Base-by-base conservation (phyloP, 108 stramenopile species). In the Skeletonema tropicum region DNA sequence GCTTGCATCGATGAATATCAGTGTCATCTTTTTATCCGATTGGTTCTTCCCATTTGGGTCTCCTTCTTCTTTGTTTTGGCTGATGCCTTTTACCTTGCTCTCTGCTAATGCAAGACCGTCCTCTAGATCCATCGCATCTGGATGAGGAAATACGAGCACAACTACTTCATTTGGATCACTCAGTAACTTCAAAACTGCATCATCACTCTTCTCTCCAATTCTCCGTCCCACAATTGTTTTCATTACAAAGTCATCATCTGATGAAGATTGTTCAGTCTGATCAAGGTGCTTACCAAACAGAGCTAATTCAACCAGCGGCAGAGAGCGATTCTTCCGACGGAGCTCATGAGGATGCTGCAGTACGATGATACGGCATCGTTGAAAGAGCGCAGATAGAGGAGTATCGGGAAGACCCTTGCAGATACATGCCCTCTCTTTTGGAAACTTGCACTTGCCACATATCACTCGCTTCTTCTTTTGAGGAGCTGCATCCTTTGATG, bases 311-410 rank as follows among this genome's bases (percentile, higher is more conserved):
- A 94, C 64, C 13, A 94, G 48, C 15, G 93, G 93, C 5, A 94
- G 32, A 5, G 77, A 80, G 13, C 90, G 76, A 79, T 94, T 91
- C 69, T 92, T 91, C 60, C 85, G 75, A 60, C 80, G 74, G 8
- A 69, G 19, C 71, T 94, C 92, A 49, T 91, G 84, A 26, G 92
- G 92, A 74, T 94, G 92, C 38, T 94, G 92, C 55, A 94, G 58
- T 0, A 94, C 76, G 8, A 94, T 25, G 1, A 89, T 62, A 6
- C 76, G 74, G 29, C 76, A 80, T 65, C 61, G 30, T 1, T 60
- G 17, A 26, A 94, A 81, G n/a, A 25, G 14, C 3, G 64, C 1
- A 19, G 30, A 38, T 2, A 94, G 73, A 0, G 71, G 85, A 14
- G 29, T 23, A 3, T 48, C 35, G 6, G 92, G 92, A 0, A 90